Evolutionary conservation across 2,329 filamentous ascomycete species (phyloP), one percentile per base, ranked within the genome.

Genomic region (Seiridium cupressi): DNA sequence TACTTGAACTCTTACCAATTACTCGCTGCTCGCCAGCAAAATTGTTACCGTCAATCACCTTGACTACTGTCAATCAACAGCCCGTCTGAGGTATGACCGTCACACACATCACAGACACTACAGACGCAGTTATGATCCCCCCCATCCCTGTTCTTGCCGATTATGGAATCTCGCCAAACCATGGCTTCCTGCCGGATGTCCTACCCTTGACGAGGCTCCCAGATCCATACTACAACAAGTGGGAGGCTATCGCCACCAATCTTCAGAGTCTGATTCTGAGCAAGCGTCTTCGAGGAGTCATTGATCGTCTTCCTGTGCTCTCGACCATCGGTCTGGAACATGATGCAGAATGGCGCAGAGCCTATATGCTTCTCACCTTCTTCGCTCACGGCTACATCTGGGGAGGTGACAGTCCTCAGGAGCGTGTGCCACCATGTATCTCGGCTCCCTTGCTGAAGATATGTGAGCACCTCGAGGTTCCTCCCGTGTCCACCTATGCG

Each of bases 401-500:
- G 95, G 92, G 92, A 70, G 94, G 92, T 74, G 90, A 96, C 70
- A 85, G 81, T 67, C 93, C 95, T 51, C 84, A 85, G 66, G 93
- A 96, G 71, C 81, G 83, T 57, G 77, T 99, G 56, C 95, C 95
- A 51, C 87, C 91, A 34, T 81, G 92, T 61, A 86, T 99, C 64
- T 92, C 94, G 5, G 84, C 93, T 36, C 95, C 95, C 0, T 84
- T 98, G 65, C 81, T 96, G 56, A 79, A 88, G 64, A 84, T 96
- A 51, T 94, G 91, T 66, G 80, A 84, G 49, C 86, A 87, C 63
- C 85, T 99, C 18, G 91, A 98, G 70, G 81, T 99, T 34, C 93
- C 92, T 5, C 91, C 93, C 1, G 94, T 99, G 35, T 95, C 94
- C 53, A 97, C 94, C 18, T 99, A 97, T 73, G 92, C 95, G 5